A percentile compares a stretch with the other conserved stretches of the same genome.
Conservation (phyloP, 148 eudicot species). For the Rhododendron molle region DNA sequence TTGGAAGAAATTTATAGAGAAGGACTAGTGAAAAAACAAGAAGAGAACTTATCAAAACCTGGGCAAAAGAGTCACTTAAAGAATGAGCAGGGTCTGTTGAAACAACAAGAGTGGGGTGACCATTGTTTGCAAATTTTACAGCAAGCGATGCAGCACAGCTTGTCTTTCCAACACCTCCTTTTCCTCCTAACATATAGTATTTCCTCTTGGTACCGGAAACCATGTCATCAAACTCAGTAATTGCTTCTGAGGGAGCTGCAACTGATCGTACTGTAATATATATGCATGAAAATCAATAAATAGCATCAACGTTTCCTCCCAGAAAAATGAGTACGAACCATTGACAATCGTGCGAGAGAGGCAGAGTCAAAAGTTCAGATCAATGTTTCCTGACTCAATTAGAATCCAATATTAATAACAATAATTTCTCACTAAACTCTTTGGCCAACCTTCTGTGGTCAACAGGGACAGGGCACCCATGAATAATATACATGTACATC, state of each 20-base stretch:
- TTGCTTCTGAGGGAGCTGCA: constrained; percentile 59
- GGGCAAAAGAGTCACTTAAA: constrained; percentile 85
- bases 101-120: constrained; percentile 96
- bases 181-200: constrained; percentile 95
- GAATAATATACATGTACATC: too few species aligned
- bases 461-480: too few species aligned
- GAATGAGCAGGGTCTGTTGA: constrained; percentile 99
- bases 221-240: constrained; percentile 80
- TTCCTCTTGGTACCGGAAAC: constrained; percentile 76
- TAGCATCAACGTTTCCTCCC: not conserved
- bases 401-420: too few species aligned
- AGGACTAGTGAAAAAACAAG: not conserved
- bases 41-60: constrained; percentile 41
- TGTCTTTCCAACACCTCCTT: constrained; percentile 97
- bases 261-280: constrained; percentile 62
- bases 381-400: too few species aligned
- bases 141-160: constrained; percentile 99
- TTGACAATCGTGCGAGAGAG: too few species aligned
- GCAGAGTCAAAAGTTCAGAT: too few species aligned
- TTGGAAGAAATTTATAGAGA: not conserved
- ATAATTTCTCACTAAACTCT: too few species aligned
- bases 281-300: not conserved
- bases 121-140: constrained; percentile 94
- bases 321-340: too few species aligned
- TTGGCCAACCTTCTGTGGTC: too few species aligned